Evolutionary conservation across 2,329 filamentous ascomycete genomes (phyloP), one percentile per base, ranked within the genome.

Genomic region (Dothideomycetidae sp.): DNA sequence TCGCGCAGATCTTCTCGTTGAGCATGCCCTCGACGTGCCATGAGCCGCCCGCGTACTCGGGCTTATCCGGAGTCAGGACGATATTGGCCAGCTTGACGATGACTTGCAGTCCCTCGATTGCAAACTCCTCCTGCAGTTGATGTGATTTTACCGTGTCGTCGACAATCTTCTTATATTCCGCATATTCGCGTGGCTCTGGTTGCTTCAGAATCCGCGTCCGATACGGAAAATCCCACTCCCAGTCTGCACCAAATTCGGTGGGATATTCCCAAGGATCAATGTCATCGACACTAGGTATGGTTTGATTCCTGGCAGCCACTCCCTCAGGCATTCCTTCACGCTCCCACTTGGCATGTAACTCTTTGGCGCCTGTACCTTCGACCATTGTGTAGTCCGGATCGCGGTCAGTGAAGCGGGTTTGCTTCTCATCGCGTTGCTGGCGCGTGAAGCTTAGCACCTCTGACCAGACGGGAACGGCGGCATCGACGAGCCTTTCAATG

Each of bases 1-100:
- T 74, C 0, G 73, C 73, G 44, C 66, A 67, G 26, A 81, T 77
- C 44, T 68, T 69, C 52, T 81, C 75, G 46, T 80, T 79, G 55
- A 59, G 47, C 17, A 44, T 45, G 5, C 59, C 59, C 44, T 63
- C 59, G n/a, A 66, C 48, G 44, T 74, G 70, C 66, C 70, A 75
- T 1, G 54, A 56, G 0, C 70, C 70, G 11, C 67, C 67, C 0
- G 56, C 52, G 44, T 73, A 78, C 0, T 49, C 48, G 0, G 74
- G 69, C 2, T 71, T 64, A 12, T 71, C 67, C 0, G 75, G 75
- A 0, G 65, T 71, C 1, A 78, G 58, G 29, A 75, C 61, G 35
- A 78, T 68, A 23, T 63, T 68, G 1, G 71, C 64, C 44, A 81
- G 59, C 48, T 78, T 78, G 19, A 78, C 66, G 34, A 80, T 73